Evolutionary conservation across 495 filamentous ascomycete species (phyloP), one percentile per base, ranked within the genome.

Genomic region (Thermothielavioides terrestris): DNA sequence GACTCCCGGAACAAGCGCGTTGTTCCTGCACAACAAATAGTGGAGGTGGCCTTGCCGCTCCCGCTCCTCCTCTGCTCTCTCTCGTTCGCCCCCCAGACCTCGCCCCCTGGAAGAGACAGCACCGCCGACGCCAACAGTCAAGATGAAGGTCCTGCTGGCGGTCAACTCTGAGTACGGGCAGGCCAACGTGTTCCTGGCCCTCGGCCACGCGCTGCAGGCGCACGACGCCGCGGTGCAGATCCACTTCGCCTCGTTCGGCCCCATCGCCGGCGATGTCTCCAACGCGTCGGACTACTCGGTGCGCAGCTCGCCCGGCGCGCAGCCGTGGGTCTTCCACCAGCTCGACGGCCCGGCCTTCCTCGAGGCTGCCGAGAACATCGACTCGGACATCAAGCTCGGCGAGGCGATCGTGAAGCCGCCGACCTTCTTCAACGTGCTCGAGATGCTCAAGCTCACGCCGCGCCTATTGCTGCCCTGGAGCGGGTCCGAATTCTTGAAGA

Each of bases 171-270:
- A 78, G 46, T 52, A 64, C 20, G 65, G 78, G 21, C 49, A 61
- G 7, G 75, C 74, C 0, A 60, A 66, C 4, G 72, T 77, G 34
- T 62, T 64, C 57, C 42, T 62, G 6, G 51, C 52, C 17, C 63
- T 74, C 9, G 68, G 71, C 39, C 55, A 71, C 15, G 67, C 76
- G 43, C 69, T 78, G 3, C 57, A 76, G 12, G 32, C 49, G 11
- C 54, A 59, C 27, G 55, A 50, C 1, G 8, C 34, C 6, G 63
- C 64, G 3, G 64, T 73, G 9, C 61, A 70, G 20, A 57, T 79
- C 4, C 76, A 79, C 42, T 63, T 80, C 18, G 75, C 63, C 12
- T 78, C 76, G 0, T 77, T 73, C 51, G 25, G 55, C 12, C 48
- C 53, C 21, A 66, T 64, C 26, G 63, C 63, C 38, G 40, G 39